A percentile compares a stretch with the other conserved stretches of the same genome.
Conservation (phyloP, 1,284 basidiomycete genomes). For the Puccinia coronata region DNA sequence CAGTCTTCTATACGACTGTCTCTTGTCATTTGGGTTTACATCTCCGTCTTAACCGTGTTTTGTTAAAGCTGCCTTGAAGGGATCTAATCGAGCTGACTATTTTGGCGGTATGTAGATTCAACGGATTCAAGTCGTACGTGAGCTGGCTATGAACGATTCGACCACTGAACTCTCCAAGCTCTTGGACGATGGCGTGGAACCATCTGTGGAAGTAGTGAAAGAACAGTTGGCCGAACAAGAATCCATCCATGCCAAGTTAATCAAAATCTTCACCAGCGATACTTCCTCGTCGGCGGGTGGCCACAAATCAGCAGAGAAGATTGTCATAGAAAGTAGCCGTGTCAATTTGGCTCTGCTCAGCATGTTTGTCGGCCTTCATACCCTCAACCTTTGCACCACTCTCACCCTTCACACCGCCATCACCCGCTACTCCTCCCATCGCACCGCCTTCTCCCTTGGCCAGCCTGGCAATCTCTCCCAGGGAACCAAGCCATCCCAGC, state of each 20-base stretch:
- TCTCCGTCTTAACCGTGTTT: too few relatives aligned
- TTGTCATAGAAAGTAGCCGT: constrained; percentile 30
- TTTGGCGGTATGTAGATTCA: constrained; percentile 34
- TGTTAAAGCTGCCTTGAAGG: constrained; percentile 62
- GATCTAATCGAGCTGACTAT: background rate
- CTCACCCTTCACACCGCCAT: constrained; percentile 73
- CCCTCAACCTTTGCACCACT: constrained; percentile 90
- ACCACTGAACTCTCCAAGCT: too few relatives aligned
- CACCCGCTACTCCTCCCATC: constrained; percentile 67
- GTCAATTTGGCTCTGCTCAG: constrained; percentile 34
- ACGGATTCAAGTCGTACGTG: constrained; percentile 40
- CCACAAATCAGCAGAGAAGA: too few relatives aligned
- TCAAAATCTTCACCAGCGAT: constrained; percentile 36
- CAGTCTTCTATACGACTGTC: too few relatives aligned
- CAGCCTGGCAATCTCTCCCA: too few relatives aligned
- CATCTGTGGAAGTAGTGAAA: constrained; percentile 28
- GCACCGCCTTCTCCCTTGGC: too few relatives aligned
- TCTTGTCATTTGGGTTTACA: too few relatives aligned
- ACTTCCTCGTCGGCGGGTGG: background rate
- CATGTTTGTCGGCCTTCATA: constrained; percentile 82
- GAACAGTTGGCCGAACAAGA: constrained; percentile 42
- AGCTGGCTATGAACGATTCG: too few relatives aligned
- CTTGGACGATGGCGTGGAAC: too few relatives aligned
- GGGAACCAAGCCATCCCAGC: too few relatives aligned
- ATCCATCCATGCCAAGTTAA: constrained; percentile 28